Evolutionary conservation across 176 grass and related monocot genomes (phyloP), one percentile per base, ranked within the genome.

Genomic region (Eleusine coracana): DNA sequence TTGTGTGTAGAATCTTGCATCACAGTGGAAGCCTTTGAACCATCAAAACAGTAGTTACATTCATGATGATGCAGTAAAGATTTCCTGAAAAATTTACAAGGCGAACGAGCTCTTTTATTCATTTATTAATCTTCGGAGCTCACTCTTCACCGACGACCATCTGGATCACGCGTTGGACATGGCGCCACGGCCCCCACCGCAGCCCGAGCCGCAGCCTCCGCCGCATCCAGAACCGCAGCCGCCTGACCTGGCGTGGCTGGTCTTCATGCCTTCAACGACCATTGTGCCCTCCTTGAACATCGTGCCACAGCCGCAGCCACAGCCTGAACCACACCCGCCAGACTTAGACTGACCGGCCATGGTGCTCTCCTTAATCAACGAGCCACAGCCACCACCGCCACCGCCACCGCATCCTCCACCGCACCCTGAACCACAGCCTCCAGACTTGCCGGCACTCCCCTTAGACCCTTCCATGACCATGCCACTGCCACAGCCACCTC

Each of bases 321-420:
- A 44, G 7, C 41, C 41, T 44, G 41, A 44, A 6, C 41, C 41
- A 44, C 41, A 44, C 41, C 41, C 44, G 9, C 44, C 44, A 2
- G 9, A 46, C 9, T 46, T 46, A 10, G 44, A 8, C 9, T 46
- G 44, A 46, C 44, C 44, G 9, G 44, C 44, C 10, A 46, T 46
- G 44, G 44, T 46, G 44, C 9, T 46, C 44, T 46, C 44, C 44
- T 46, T 46, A 2, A 46, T 11, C 44, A 46, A 10, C 1, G 44
- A 11, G 44, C 44, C 44, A 46, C 9, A 46, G 44, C 44, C 44
- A 1, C 44, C 44, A 10, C 44, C 44, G 1, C 31, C 31, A 34
- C 31, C 31, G 31, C 55, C 79, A 2, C 88, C 79, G 1, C 91
- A 84, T 0, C 87, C 87, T 0, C 73, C 70, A 0, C 89, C 81